A percentile compares a stretch with the other conserved stretches of the same genome.
phyloP scores from a whole-genome alignment of 768 basidiomycete species.

The Rhodosporidiobolus odoratus region DNA sequence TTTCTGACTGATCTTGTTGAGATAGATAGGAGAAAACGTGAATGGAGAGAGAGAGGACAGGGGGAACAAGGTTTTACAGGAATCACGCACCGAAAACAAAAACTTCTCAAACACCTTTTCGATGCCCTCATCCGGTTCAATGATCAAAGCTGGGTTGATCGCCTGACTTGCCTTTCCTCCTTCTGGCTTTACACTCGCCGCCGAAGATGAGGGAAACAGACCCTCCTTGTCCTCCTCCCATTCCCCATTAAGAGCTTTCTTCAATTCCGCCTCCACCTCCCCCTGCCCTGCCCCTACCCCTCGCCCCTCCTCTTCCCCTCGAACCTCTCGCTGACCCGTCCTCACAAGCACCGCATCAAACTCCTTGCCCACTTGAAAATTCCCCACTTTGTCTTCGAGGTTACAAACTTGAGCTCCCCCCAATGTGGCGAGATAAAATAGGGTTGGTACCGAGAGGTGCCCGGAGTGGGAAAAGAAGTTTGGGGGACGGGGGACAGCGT shows the following conservation, averaged over 20 bases:
- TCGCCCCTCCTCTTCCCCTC: slow-evolving; percentile 59
- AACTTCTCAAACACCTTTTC: slow-evolving; percentile 63
- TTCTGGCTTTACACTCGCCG: too few relatives aligned
- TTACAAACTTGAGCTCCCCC: slow-evolving; percentile 83
- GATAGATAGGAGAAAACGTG: background rate
- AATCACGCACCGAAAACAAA: slow-evolving; percentile 23
- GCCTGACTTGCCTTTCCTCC: slow-evolving; percentile 11
- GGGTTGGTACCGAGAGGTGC: slow-evolving; percentile 66
- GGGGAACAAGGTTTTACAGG: too few relatives aligned
- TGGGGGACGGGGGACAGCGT: slow-evolving; percentile 14
- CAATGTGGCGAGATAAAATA: slow-evolving; percentile 83
- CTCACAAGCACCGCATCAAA: slow-evolving; percentile 82
- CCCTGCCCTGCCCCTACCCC: slow-evolving; percentile 46
- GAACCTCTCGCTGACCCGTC: slow-evolving; percentile 51
- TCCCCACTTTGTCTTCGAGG: slow-evolving; percentile 64
- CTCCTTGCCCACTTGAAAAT: slow-evolving; percentile 71
- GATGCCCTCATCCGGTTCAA: slow-evolving; percentile 47
- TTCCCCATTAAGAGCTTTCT: background rate
- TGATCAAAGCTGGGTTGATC: slow-evolving; percentile 36
- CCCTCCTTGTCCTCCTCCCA: slow-evolving; percentile 36
- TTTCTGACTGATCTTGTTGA: too few relatives aligned
- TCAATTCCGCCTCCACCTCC: slow-evolving; percentile 15
- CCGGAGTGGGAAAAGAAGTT: slow-evolving; percentile 38
- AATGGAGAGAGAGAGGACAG: background rate
- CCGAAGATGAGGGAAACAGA: too few relatives aligned